Evolutionary conservation across 1,284 basidiomycete genomes (phyloP).

Genomic region (Sparassis latifolia): DNA sequence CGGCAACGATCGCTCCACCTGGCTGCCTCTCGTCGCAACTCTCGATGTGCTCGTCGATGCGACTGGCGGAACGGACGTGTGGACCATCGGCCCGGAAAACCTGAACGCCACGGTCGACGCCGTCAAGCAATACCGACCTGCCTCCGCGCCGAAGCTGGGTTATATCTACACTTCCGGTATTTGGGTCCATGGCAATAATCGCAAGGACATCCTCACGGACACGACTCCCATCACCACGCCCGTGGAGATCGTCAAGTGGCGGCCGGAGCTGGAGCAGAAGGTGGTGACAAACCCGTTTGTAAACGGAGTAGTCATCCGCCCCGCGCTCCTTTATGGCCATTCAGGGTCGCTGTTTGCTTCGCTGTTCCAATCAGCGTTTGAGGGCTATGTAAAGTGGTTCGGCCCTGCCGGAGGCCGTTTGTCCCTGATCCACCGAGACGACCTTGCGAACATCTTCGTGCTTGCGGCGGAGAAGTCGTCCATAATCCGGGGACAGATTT

Average conservation of each 20-base stretch:
- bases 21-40: slow-evolving; percentile 34
- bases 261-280: slow-evolving; percentile 29
- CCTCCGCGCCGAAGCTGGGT: slow-evolving; percentile 32
- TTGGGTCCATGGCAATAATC: slow-evolving; percentile 41
- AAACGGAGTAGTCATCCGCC: slow-evolving; percentile 47
- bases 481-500: slow-evolving; percentile 34
- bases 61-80: slow-evolving; percentile 23
- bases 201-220: slow-evolving; percentile 28
- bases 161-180: slow-evolving; percentile 47
- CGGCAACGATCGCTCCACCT: slow-evolving; percentile 27
- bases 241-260: slow-evolving; percentile 29
- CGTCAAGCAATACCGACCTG: slow-evolving; percentile 22
- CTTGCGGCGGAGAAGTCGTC: slow-evolving; percentile 36
- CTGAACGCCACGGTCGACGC: slow-evolving; percentile 30
- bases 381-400: slow-evolving; percentile 32
- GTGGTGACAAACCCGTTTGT: slow-evolving; percentile 27
- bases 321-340: slow-evolving; percentile 40
- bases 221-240: slow-evolving; percentile 27
- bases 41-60: slow-evolving; percentile 41
- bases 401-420: slow-evolving; percentile 36
- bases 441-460: slow-evolving; percentile 43
- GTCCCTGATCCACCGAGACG: slow-evolving; percentile 42
- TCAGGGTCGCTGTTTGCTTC: slow-evolving; percentile 33
- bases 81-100: slow-evolving; percentile 18
- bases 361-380: slow-evolving; percentile 32